phyloP scores from a whole-genome alignment of 495 filamentous ascomycete genomes.

The Lophiotrema nucula region DNA sequence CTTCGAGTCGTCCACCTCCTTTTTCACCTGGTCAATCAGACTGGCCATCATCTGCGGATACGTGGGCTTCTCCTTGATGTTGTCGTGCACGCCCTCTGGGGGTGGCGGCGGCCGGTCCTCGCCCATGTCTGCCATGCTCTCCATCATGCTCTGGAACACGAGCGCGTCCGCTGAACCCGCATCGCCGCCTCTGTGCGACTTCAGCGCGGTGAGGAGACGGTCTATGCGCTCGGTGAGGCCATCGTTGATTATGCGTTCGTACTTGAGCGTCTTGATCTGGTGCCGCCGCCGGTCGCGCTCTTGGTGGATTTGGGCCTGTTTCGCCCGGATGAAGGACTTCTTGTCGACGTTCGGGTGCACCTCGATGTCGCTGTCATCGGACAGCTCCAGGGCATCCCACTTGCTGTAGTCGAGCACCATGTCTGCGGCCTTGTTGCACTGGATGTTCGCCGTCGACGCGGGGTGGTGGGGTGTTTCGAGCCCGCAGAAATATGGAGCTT shows the following conservation, averaged over 20 bases:
- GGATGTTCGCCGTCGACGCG: no score
- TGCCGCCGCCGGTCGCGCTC: slow-evolving; percentile 78
- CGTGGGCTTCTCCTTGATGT: slow-evolving; percentile 71
- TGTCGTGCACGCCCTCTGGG: slow-evolving; percentile 72
- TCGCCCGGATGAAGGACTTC: slow-evolving; percentile 95
- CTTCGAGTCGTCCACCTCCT: slow-evolving; percentile 70
- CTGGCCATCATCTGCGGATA: slow-evolving; percentile 96
- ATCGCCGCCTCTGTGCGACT: slow-evolving; percentile 64
- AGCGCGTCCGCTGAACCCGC: slow-evolving; percentile 62
- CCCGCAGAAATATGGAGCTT: no score
- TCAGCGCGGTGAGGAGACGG: slow-evolving; percentile 67
- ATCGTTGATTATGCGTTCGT: slow-evolving; percentile 91
- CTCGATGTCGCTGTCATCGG: slow-evolving; percentile 96
- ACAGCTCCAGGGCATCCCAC: slow-evolving; percentile 91
- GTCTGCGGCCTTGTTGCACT: neutral
- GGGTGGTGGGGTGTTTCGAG: no score
- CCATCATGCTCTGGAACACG: slow-evolving; percentile 83
- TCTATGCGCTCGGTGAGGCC: slow-evolving; percentile 81
- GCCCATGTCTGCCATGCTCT: slow-evolving; percentile 62
- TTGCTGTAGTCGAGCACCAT: slow-evolving; percentile 97
- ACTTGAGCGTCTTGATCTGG: slow-evolving; percentile 87
- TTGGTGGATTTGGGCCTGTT: slow-evolving; percentile 93
- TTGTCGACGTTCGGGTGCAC: slow-evolving; percentile 99
- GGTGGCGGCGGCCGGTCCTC: slow-evolving; percentile 72
- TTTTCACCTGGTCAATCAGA: slow-evolving; percentile 90